These are phyloP conservation scores for Kluyveromyces starmeri DNA, from an alignment of 805 yeast genomes.

Conservation along the genomic window DNA sequence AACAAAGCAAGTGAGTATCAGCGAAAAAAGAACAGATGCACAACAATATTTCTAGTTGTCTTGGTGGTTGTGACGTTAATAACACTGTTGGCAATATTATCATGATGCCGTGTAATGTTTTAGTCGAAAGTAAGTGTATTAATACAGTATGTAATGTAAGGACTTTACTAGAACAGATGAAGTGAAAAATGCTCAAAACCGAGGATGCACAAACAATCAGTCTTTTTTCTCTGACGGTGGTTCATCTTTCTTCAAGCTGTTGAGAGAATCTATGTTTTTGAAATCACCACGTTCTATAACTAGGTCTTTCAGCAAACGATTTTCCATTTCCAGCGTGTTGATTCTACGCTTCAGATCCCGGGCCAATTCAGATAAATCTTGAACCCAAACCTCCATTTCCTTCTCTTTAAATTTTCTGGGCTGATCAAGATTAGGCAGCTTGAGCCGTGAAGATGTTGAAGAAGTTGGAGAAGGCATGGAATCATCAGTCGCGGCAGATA, in stretches of 20 bases:
- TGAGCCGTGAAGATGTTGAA: background rate
- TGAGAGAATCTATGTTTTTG: constrained; percentile 45
- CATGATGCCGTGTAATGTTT: no score
- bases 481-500: no score
- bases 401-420: constrained; percentile 70
- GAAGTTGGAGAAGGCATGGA: background rate
- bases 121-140: no score
- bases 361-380: constrained; percentile 63
- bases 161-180: no score
- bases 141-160: no score
- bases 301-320: constrained; percentile 70
- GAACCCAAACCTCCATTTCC: constrained; percentile 72
- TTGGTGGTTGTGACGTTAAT: constrained; percentile 50
- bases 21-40: constrained; percentile 59
- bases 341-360: constrained; percentile 60
- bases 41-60: constrained; percentile 54
- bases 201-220: no score
- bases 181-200: no score
- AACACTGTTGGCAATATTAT: constrained; percentile 42
- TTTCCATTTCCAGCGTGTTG: constrained; percentile 87
- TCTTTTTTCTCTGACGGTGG: no score
- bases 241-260: constrained; percentile 39
- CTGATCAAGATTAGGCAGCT: constrained; percentile 2
- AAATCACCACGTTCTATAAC: constrained; percentile 69
- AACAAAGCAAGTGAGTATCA: constrained; percentile 70